These are phyloP conservation scores for Xylaria sp. DNA, from an alignment of 2,329 filamentous ascomycete species.

Conservation along the genomic window DNA sequence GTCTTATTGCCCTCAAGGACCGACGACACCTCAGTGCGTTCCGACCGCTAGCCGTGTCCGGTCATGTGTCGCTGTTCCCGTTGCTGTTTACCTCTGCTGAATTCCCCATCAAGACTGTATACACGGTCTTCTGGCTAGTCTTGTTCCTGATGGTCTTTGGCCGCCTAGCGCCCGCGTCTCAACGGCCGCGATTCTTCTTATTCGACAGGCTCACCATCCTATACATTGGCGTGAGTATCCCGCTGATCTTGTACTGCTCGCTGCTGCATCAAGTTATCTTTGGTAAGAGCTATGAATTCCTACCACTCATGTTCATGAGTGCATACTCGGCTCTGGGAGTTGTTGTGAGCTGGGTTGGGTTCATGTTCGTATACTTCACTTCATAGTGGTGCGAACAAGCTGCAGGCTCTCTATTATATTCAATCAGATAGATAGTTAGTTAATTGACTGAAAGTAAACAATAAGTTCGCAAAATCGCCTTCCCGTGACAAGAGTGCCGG, in stretches of 20 bases:
- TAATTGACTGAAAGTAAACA: no score
- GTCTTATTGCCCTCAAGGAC: constrained; percentile 82
- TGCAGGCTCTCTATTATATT: not conserved
- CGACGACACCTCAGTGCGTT: constrained; percentile 88
- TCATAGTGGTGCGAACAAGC: constrained; percentile 34
- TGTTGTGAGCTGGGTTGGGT: constrained; percentile 90
- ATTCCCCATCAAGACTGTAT: constrained; percentile 89
- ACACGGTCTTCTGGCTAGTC: constrained; percentile 88
- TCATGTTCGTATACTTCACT: constrained; percentile 84
- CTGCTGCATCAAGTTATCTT: constrained; percentile 78
- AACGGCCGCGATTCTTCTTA: constrained; percentile 75
- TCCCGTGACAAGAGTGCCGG: no score
- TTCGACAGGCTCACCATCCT: constrained; percentile 85
- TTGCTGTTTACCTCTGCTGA: constrained; percentile 87
- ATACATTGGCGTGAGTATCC: constrained; percentile 86
- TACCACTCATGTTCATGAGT: constrained; percentile 96
- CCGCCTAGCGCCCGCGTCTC: constrained; percentile 76
- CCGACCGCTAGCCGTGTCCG: constrained; percentile 82
- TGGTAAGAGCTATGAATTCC: constrained; percentile 76
- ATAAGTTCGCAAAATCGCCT: no score
- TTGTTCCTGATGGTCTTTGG: constrained; percentile 84
- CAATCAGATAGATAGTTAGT: not conserved
- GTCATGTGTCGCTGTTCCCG: constrained; percentile 92
- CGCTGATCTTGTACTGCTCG: constrained; percentile 83
- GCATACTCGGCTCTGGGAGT: constrained; percentile 93